Conservation (phyloP, 2,329 filamentous ascomycete genomes). For the Scedosporium apiospermum region DNA sequence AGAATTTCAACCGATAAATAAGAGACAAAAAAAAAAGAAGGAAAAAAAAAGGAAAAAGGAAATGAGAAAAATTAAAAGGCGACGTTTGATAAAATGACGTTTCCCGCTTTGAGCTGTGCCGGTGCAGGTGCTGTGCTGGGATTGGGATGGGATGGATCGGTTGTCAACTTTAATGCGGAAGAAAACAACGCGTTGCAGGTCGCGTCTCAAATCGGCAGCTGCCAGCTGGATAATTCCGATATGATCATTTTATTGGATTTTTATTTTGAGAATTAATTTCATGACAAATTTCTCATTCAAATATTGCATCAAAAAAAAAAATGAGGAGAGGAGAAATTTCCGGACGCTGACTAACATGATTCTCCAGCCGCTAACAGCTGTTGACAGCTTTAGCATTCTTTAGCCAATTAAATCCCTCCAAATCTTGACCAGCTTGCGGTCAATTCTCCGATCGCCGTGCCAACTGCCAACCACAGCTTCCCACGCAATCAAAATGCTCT, state of each 20-base stretch:
- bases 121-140: background rate
- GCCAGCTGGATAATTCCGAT: background rate
- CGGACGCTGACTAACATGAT: background rate
- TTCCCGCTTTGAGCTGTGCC: background rate
- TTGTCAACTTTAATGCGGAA: slow-evolving; percentile 4
- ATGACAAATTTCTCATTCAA: slow-evolving; percentile 24
- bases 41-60: too few relatives aligned
- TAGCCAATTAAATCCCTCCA: too few relatives aligned
- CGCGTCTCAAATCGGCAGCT: slow-evolving; percentile 7
- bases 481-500: background rate
- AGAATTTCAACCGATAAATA: too few relatives aligned
- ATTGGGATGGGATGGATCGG: background rate
- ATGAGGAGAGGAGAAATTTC: too few relatives aligned
- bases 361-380: background rate
- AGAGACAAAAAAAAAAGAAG: background rate
- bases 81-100: background rate
- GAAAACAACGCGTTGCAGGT: slow-evolving; percentile 8
- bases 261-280: slow-evolving; percentile 7
- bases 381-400: too few relatives aligned
- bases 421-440: too few relatives aligned
- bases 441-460: background rate
- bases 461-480: background rate
- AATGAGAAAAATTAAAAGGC: background rate
- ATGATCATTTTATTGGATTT: background rate
- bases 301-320: background rate